Conservation (phyloP, 176 grass and related monocot species). For the Dactylis glomerata region DNA sequence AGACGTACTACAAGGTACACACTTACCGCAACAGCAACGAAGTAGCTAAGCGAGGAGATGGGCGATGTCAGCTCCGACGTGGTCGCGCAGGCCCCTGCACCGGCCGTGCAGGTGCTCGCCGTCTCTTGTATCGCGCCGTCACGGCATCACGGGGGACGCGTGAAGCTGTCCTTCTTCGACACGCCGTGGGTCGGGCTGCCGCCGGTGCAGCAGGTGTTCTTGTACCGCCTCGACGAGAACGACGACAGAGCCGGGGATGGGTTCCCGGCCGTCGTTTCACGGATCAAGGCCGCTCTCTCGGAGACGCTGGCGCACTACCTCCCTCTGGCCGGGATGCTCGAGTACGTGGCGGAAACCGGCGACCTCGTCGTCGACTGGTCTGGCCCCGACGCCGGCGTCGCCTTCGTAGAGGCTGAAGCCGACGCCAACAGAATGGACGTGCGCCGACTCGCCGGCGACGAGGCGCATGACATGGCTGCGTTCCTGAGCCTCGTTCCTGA, state of each 20-base stretch:
- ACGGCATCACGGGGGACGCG: background rate
- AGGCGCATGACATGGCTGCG: constrained; percentile 38
- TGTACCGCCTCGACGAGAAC: background rate
- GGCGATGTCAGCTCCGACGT: constrained; percentile 7
- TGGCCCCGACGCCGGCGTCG: background rate
- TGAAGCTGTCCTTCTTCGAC: constrained; percentile 46
- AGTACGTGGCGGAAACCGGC: background rate
- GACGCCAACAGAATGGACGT: background rate
- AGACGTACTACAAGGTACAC: no score
- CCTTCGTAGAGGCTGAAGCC: constrained; percentile 26
- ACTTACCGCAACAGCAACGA: no score
- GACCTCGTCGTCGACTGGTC: constrained; percentile 27
- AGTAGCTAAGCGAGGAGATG: background rate
- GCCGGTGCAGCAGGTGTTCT: constrained; percentile 35
- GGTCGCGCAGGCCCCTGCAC: background rate
- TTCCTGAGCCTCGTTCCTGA: constrained; percentile 27
- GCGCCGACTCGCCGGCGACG: constrained; percentile 21
- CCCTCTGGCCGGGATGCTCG: constrained; percentile 1
- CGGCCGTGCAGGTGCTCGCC: constrained; percentile 24
- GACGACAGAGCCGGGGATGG: background rate
- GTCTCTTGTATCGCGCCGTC: constrained; percentile 20
- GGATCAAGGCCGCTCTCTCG: constrained; percentile 3
- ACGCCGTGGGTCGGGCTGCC: constrained; percentile 25
- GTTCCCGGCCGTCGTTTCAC: background rate
- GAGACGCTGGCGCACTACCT: constrained; percentile 20